Conservation (phyloP, 192 early-diverging fungal species). For the Entrophospora sp. region DNA sequence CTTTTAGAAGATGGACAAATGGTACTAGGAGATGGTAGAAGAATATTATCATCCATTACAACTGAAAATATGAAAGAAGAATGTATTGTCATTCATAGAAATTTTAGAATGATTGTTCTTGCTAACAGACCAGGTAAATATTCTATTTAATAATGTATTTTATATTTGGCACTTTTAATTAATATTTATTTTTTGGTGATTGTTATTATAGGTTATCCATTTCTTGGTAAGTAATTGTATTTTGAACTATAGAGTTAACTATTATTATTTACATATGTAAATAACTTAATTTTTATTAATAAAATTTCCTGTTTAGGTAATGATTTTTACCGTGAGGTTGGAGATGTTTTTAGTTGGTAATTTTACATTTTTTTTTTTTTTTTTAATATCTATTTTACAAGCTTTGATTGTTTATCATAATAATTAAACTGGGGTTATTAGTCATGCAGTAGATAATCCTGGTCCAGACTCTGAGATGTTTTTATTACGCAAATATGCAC, state of each 20-base stretch:
- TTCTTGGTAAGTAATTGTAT: constrained; percentile 22
- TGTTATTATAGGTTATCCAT: constrained; percentile 24
- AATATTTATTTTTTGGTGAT: not conserved
- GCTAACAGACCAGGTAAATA: constrained; percentile 66
- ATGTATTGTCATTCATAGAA: constrained; percentile 47
- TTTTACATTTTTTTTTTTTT: not conserved
- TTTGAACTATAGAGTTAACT: no score
- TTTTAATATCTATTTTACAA: not conserved
- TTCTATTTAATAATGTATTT: not conserved
- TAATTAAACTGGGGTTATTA: no score
- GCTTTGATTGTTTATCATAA: no score
- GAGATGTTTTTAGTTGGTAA: constrained; percentile 61
- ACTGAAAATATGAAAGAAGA: constrained; percentile 30
- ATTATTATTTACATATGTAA: no score
- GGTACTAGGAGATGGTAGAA: constrained; percentile 66
- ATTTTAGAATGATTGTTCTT: constrained; percentile 78
- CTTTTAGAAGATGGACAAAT: constrained; percentile 73
- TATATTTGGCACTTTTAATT: not conserved
- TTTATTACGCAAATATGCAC: constrained; percentile 62
- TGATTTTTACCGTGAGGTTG: constrained; percentile 75
- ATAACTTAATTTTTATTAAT: no score
- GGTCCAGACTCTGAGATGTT: constrained; percentile 63
- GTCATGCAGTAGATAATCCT: constrained; percentile 71
- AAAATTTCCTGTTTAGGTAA: constrained; percentile 70
- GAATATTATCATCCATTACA: constrained; percentile 47